These are phyloP conservation scores for Fagus crenata DNA, from an alignment of 306 rosid genomes.

Conservation along the genomic window DNA sequence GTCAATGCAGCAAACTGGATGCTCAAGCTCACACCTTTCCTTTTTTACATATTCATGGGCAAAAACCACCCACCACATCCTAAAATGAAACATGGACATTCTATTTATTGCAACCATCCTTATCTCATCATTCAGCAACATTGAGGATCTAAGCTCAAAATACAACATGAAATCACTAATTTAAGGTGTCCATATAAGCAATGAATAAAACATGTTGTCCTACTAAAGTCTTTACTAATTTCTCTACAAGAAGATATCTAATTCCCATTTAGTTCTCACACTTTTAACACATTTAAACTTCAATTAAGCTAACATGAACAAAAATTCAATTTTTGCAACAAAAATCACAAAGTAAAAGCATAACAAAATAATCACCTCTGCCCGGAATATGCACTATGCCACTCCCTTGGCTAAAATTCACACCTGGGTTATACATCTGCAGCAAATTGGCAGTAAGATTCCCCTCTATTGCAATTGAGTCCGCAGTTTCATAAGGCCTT, in stretches of 20 bases:
- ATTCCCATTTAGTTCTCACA: no score
- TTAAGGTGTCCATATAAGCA: neutral
- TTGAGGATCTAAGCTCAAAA: constrained; percentile 35
- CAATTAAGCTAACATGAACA: neutral
- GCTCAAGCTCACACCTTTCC: neutral
- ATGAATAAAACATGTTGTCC: no score
- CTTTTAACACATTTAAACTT: constrained; percentile 6
- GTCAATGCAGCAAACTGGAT: neutral
- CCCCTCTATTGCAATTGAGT: constrained; percentile 28
- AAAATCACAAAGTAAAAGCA: neutral
- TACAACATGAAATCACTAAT: neutral
- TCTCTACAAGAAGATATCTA: neutral
- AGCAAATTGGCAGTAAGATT: constrained; percentile 23
- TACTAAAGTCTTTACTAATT: no score
- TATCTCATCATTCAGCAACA: neutral
- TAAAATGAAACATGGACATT: neutral
- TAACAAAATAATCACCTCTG: constrained; percentile 34
- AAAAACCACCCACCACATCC: neutral
- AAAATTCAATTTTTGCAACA: neutral
- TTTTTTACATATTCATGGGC: constrained; percentile 4
- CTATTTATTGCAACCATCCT: neutral
- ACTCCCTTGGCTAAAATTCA: constrained; percentile 44
- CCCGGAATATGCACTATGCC: constrained; percentile 43
- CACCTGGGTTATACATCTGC: constrained; percentile 40
- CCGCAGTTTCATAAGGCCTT: constrained; percentile 43